Evolutionary conservation across 2,329 filamentous ascomycete species (phyloP).

Genomic region (Neofusicoccum sp.): DNA sequence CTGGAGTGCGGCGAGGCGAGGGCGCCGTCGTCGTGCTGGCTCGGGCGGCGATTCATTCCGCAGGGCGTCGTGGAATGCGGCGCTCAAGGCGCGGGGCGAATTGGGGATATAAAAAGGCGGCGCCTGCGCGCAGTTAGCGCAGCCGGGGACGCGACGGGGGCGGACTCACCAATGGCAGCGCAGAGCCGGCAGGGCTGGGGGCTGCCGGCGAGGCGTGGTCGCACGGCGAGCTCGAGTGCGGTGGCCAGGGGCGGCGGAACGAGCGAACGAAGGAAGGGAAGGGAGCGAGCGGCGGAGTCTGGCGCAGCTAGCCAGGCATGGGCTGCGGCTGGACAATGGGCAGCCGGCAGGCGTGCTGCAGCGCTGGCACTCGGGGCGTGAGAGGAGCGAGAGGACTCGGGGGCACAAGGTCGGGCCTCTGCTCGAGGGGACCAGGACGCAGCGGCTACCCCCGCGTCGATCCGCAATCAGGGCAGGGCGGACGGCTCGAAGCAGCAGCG

Average conservation of each 20-base stretch:
- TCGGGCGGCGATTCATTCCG: slow-evolving; percentile 15
- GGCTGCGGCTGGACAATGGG: background rate
- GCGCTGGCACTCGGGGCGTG: background rate
- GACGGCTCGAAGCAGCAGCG: no score
- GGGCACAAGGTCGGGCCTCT: slow-evolving; percentile 12
- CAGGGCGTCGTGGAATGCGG: background rate
- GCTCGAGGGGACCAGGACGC: slow-evolving; percentile 8
- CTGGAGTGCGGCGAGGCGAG: slow-evolving; percentile 35
- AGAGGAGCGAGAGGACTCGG: slow-evolving; percentile 6
- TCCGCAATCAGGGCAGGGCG: background rate
- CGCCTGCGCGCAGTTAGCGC: no score
- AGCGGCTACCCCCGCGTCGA: slow-evolving; percentile 12
- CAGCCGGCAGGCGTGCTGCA: background rate
- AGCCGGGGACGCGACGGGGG: background rate
- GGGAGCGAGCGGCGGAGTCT: background rate
- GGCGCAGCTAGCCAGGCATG: slow-evolving; percentile 4
- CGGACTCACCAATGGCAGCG: slow-evolving; percentile 10
- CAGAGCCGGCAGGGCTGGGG: slow-evolving; percentile 1
- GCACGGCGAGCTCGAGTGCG: background rate
- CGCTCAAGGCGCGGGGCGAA: background rate
- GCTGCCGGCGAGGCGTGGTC: slow-evolving; percentile 8
- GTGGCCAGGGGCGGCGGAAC: background rate
- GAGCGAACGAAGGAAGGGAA: background rate
- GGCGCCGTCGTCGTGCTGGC: slow-evolving; percentile 9
- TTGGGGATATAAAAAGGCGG: background rate